A percentile compares a stretch with the other conserved stretches of the same genome.
Evolutionary conservation across 1,284 basidiomycete species (phyloP).

Genomic region (Tetrapyrgos nigripes): DNA sequence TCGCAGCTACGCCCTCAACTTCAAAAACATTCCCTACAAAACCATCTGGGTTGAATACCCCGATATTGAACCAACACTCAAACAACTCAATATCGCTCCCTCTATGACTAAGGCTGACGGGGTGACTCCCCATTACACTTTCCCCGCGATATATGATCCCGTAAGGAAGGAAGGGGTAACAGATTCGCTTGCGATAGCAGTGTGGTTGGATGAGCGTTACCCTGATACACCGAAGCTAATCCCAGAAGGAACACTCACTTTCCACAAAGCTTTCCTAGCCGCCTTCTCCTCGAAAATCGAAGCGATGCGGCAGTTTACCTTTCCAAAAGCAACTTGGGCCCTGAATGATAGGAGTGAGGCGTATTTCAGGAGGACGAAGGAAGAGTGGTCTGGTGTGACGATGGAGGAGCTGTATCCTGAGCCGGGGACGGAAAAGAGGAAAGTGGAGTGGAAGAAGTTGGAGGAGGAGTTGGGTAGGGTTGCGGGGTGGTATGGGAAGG

Average conservation of each 20-base stretch:
- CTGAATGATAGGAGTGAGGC: constrained; percentile 35
- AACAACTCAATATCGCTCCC: constrained; percentile 33
- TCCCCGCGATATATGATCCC: constrained; percentile 44
- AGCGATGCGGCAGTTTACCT: constrained; percentile 4
- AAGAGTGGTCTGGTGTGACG: constrained; percentile 31
- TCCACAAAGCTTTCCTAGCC: constrained; percentile 29
- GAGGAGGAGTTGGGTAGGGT: constrained; percentile 30
- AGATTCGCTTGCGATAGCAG: constrained; percentile 45
- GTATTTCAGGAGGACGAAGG: constrained; percentile 39
- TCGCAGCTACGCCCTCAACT: constrained; percentile 42
- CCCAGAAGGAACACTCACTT: constrained; percentile 28
- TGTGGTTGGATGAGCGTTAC: constrained; percentile 43
- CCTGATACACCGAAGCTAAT: constrained; percentile 33
- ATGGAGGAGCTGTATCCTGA: constrained; percentile 41
- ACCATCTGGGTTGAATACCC: constrained; percentile 49
- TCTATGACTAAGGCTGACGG: constrained; percentile 25
- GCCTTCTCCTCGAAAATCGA: constrained; percentile 13
- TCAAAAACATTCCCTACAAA: constrained; percentile 46
- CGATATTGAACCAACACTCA: constrained; percentile 41
- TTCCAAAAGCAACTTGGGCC: constrained; percentile 15
- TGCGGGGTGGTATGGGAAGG: constrained; percentile 32
- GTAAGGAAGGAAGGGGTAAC: constrained; percentile 31
- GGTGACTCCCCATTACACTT: constrained; percentile 36
- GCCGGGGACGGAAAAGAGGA: constrained; percentile 28
- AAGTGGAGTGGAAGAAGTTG: constrained; percentile 28